Conservation (phyloP, 1,139 yeast genomes). For the Casaregolazyma suthepensis region DNA sequence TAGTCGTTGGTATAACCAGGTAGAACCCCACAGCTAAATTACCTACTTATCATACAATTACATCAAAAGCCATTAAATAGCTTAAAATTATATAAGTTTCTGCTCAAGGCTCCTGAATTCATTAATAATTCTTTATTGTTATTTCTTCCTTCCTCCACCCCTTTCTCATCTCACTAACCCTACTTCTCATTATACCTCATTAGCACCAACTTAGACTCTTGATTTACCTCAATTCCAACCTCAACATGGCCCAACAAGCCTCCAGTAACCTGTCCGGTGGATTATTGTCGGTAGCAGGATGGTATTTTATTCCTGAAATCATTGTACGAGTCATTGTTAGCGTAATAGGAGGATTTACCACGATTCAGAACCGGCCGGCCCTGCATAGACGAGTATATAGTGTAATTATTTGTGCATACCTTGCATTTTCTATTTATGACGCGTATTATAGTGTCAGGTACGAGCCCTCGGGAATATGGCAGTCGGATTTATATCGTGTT, state of each 20-base stretch:
- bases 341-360: neutral
- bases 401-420: slow-evolving; percentile 16
- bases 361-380: slow-evolving; percentile 14
- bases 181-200: neutral
- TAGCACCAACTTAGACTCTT: neutral
- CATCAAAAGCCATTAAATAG: neutral
- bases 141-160: no score
- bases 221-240: neutral
- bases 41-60: no score
- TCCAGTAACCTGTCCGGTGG: slow-evolving; percentile 7
- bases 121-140: no score
- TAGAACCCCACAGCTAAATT: no score
- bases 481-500: slow-evolving; percentile 17
- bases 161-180: neutral
- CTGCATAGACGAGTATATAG: slow-evolving; percentile 17
- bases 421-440: slow-evolving; percentile 16
- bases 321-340: neutral
- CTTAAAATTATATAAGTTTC: no score
- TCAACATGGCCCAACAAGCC: neutral
- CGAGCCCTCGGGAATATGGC: slow-evolving; percentile 10
- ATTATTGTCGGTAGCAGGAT: slow-evolving; percentile 17
- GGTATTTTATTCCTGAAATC: slow-evolving; percentile 22
- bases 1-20: no score
- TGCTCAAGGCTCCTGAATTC: no score
- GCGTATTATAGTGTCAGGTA: slow-evolving; percentile 14